These are phyloP conservation scores for Chytridium lagenaria DNA, from an alignment of 371 early-diverging fungal genomes.

Conservation along the genomic window DNA sequence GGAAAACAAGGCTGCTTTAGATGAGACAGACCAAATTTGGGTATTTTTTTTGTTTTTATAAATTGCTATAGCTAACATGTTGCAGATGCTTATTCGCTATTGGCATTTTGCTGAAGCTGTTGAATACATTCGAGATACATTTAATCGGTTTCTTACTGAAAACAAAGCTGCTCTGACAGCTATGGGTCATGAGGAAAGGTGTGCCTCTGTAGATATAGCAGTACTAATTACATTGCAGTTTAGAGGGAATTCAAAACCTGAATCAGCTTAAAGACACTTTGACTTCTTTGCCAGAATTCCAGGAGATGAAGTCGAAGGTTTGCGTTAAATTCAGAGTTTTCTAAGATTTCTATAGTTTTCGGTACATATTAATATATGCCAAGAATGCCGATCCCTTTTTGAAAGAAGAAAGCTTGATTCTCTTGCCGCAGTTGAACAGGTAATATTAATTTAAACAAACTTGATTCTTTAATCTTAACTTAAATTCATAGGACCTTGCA, in stretches of 20 bases:
- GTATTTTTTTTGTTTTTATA: constrained; percentile 24
- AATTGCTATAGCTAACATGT: not conserved
- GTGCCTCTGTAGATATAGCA: not conserved
- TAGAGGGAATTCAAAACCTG: constrained; percentile 60
- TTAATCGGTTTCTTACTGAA: constrained; percentile 76
- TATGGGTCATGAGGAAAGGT: constrained; percentile 34
- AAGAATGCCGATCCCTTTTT: constrained; percentile 84
- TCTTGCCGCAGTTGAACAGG: constrained; percentile 83
- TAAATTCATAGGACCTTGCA: constrained; percentile 73
- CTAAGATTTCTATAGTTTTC: constrained; percentile 69
- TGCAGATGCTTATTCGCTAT: constrained; percentile 74
- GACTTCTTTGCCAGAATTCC: constrained; percentile 89
- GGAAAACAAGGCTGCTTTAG: constrained; percentile 37
- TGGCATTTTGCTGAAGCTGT: constrained; percentile 93
- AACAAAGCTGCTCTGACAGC: constrained; percentile 65
- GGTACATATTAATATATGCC: constrained; percentile 89
- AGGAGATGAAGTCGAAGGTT: constrained; percentile 84
- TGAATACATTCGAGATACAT: constrained; percentile 76
- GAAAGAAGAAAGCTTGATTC: constrained; percentile 72
- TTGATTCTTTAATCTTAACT: not conserved
- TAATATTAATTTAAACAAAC: constrained; percentile 26
- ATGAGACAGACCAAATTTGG: constrained; percentile 58
- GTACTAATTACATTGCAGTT: not conserved
- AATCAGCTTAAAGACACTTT: constrained; percentile 90
- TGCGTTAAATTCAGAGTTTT: not conserved